Evolutionary conservation across 1,139 yeast genomes (phyloP).

Genomic region (Saccharomycopsis hybrid): DNA sequence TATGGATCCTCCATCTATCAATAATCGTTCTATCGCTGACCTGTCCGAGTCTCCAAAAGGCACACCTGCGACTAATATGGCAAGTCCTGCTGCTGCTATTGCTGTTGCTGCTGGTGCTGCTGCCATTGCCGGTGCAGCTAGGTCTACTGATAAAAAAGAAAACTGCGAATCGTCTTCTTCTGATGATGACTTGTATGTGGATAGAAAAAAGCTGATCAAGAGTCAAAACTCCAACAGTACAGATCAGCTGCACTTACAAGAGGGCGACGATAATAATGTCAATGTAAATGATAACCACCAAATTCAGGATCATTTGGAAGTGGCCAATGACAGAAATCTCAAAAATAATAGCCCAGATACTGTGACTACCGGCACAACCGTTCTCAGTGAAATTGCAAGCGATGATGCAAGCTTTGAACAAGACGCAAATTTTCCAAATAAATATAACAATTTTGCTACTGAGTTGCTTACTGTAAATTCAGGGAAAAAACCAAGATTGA

Average conservation of each 20-base stretch:
- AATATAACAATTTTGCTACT: conserved; percentile 20
- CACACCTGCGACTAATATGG: too few species aligned
- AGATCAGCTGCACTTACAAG: too few species aligned
- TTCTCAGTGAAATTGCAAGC: conserved; percentile 17
- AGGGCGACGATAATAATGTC: too few species aligned
- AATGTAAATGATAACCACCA: too few species aligned
- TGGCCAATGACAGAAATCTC: too few species aligned
- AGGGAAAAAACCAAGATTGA: conserved; percentile 14
- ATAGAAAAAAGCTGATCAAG: conserved; percentile 1
- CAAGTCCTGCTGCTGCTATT: conserved; percentile 1
- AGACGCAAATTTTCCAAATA: conserved; percentile 18
- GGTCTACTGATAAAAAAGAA: not conserved
- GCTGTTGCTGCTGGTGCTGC: conserved; percentile 22
- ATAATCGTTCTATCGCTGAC: not conserved
- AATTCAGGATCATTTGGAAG: too few species aligned
- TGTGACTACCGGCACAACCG: conserved; percentile 18
- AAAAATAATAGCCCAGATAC: conserved; percentile 17
- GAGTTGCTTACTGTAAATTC: conserved; percentile 16
- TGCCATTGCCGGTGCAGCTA: conserved; percentile 18
- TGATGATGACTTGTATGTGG: conserved; percentile 11
- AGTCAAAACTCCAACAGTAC: too few species aligned
- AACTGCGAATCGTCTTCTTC: conserved; percentile 4
- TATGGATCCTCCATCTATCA: not conserved
- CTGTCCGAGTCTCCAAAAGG: too few species aligned
- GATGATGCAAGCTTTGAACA: conserved; percentile 20